Conservation (phyloP, 176 grass and related monocot genomes). For the Melocanna baccifera region DNA sequence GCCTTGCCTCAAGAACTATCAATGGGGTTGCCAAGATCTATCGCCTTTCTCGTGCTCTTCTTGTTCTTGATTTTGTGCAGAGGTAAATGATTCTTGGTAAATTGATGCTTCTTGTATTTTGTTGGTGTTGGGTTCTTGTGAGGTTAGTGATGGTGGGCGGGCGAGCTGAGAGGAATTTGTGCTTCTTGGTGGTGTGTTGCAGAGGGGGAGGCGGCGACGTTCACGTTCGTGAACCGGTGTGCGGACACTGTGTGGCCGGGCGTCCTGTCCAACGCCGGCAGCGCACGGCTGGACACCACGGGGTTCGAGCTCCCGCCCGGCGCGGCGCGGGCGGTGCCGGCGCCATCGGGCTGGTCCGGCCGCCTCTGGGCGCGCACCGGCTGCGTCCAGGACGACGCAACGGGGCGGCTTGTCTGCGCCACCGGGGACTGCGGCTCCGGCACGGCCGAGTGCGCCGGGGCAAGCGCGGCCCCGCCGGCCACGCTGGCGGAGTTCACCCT, state of each 20-base stretch:
- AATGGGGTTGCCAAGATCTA: slow-evolving; percentile 33
- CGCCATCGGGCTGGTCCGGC: slow-evolving; percentile 78
- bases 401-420: slow-evolving; percentile 50
- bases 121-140: neutral
- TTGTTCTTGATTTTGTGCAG: neutral
- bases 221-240: slow-evolving; percentile 83
- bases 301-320: slow-evolving; percentile 74
- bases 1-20: neutral
- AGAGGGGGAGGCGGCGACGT: slow-evolving; percentile 52
- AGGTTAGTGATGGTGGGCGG: neutral
- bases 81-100: neutral
- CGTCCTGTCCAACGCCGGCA: slow-evolving; percentile 70
- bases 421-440: slow-evolving; percentile 87
- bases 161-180: neutral
- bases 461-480: slow-evolving; percentile 62
- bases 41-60: slow-evolving; percentile 16
- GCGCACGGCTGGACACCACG: slow-evolving; percentile 51
- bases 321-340: slow-evolving; percentile 37
- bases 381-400: slow-evolving; percentile 40
- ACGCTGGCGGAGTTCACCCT: slow-evolving; percentile 98
- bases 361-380: slow-evolving; percentile 78
- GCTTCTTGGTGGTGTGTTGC: slow-evolving; percentile 10
- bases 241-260: slow-evolving; percentile 68
- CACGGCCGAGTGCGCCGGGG: slow-evolving; percentile 64
- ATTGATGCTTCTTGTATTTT: neutral